Evolutionary conservation across 2,329 filamentous ascomycete genomes (phyloP).

Genomic region (Acarospora socialis): DNA sequence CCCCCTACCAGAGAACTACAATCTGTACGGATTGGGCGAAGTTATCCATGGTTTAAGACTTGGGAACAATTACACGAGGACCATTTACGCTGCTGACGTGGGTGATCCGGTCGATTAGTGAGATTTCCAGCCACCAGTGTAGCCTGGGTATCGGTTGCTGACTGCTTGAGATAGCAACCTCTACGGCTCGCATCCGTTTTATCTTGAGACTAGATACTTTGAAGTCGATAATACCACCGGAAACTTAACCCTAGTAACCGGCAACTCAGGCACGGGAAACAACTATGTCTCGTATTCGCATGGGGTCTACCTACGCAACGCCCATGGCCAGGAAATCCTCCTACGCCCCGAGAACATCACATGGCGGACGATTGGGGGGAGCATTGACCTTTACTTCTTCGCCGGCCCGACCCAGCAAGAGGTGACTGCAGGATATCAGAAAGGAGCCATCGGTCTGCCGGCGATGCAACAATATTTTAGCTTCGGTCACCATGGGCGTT

Average conservation of each 20-base stretch:
- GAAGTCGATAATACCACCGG: conserved; percentile 36
- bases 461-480: conserved; percentile 72
- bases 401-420: conserved; percentile 54
- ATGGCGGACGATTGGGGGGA: conserved; percentile 62
- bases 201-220: conserved; percentile 66
- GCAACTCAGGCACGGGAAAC: conserved; percentile 36
- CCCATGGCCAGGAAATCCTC: conserved; percentile 61
- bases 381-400: conserved; percentile 67
- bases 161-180: conserved; percentile 37
- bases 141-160: neutral
- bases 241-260: conserved; percentile 37
- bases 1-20: conserved; percentile 53
- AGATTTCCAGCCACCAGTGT: conserved; percentile 9
- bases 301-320: conserved; percentile 63
- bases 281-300: conserved; percentile 56
- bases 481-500: too few relatives aligned
- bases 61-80: conserved; percentile 58
- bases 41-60: conserved; percentile 56
- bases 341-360: conserved; percentile 50
- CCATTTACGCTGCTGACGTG: conserved; percentile 53
- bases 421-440: conserved; percentile 57
- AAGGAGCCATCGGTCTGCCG: conserved; percentile 52
- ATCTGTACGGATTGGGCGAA: conserved; percentile 62
- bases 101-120: conserved; percentile 39
- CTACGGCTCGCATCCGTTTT: conserved; percentile 66